phyloP scores from a whole-genome alignment of 768 basidiomycete genomes.

The Cytidiella melzeri region DNA sequence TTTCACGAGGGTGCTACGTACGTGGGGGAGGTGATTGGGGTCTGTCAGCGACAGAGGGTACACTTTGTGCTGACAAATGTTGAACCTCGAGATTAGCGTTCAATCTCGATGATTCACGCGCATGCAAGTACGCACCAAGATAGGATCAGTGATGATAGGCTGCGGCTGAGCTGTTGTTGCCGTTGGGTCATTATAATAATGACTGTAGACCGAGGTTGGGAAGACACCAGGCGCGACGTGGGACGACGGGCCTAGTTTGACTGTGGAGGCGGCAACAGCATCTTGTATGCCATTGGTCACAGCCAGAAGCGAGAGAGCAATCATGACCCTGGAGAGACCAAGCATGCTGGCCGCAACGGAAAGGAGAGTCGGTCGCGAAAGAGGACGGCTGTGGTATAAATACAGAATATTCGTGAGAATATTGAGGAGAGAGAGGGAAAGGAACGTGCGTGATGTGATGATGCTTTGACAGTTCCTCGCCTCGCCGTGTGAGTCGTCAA shows the following conservation, averaged over 20 bases:
- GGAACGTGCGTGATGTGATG: too few species aligned
- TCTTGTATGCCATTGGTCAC: too few species aligned
- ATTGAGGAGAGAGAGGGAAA: too few species aligned
- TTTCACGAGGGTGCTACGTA: constrained; percentile 11
- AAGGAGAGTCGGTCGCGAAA: too few species aligned
- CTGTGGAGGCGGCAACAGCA: too few species aligned
- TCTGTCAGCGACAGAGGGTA: constrained; percentile 61
- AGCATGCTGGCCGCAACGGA: too few species aligned
- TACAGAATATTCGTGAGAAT: too few species aligned
- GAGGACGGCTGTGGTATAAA: too few species aligned
- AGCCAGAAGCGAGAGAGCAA: too few species aligned
- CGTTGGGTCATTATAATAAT: constrained; percentile 70
- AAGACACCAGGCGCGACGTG: constrained; percentile 59
- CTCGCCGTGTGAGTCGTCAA: too few species aligned
- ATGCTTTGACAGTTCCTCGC: too few species aligned
- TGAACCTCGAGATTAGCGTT: constrained; percentile 1
- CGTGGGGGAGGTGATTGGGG: constrained; percentile 52
- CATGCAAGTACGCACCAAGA: constrained; percentile 39
- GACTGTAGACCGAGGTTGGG: constrained; percentile 56
- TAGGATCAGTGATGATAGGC: constrained; percentile 70
- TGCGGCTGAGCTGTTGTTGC: constrained; percentile 68
- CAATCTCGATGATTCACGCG: neutral
- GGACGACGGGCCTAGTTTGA: constrained; percentile 31
- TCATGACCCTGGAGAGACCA: too few species aligned
- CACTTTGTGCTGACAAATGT: constrained; percentile 38